Evolutionary conservation across 371 early-diverging fungal species (phyloP), one percentile per base, ranked within the genome.

Genomic region (Capillidium rhysosporum): DNA sequence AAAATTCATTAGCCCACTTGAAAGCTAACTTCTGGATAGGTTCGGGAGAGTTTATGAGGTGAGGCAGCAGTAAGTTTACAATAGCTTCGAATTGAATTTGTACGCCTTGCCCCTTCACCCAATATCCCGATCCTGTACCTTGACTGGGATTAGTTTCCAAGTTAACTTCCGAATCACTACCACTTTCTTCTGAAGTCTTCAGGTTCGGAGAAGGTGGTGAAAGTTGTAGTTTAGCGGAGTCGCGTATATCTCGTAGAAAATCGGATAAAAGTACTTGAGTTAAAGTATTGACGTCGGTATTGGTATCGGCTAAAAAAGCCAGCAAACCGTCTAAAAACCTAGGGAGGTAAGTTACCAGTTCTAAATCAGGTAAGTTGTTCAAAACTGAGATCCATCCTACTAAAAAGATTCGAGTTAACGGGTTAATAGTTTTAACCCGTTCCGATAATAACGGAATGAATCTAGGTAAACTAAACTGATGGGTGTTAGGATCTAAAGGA

Each of bases 331-430:
- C 89, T 49, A 94, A 65, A 56, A 92, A 93, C 45, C 81, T 80
- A 1, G 92, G 92, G 5, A 94, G 63, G 60, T 78, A 86, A 0
- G 74, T 73, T 1, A 93, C 78, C 34, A 94, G 65, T 57, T 92
- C 92, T 9, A 93, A 64, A 38, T 89, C 91, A 0, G 93, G 95
- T 8, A 93, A 79, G 0, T 86, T 79, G 58, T 89, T 84, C 31
- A 94, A 64, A 0, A 89, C 80, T 9, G 75, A 68, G 49, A 94
- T 81, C 95, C 95, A 94, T 40, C 82, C 79, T 9, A 94, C 85
- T 18, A 94, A 70, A 60, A 87, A 94, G 52, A 80, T 79, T n/a
- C 95, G 72, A 5, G 87, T 80, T 44, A 76, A 76, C 1, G 92
- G 84, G 63, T 87, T 89, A 55, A 81, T 68, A 4, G 84, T 79